Evolutionary conservation across 768 basidiomycete species (phyloP), one percentile per base, ranked within the genome.

Genomic region (Gymnopilus dilepis): DNA sequence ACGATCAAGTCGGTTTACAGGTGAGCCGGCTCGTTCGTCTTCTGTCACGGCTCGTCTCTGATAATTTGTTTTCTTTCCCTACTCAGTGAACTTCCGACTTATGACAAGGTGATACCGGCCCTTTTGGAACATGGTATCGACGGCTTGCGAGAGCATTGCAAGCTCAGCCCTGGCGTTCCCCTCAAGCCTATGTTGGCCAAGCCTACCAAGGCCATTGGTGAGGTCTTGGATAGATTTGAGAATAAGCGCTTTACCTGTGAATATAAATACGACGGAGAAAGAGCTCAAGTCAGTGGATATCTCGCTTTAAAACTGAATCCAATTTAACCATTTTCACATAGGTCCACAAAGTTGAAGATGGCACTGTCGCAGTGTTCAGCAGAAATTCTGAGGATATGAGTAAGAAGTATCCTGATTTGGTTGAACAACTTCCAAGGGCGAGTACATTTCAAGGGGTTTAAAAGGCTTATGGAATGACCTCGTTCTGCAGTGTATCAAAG

Each of bases 381-480:
- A 82, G 97, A 58, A 99, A 99, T 75, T 97, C 95, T 24, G 97
- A 99, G 74, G 95, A 99, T 67, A 99, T 99, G 97, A 95, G 91
- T 73, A 94, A 94, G 74, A 99, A 99, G 72, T 99, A 99, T 77
- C 97, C 97, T 0, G 97, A 99, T 79, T 81, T 99, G n/a, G 86
- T 97, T 11, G 93, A 94, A 62, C 95, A 98, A 71, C 81, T 98
- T 19, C 94, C 96, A 4, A 85, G 84, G 51, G 97, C 95, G 61
- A 48, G 79, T n/a, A 30, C 19, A n/a, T 30, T 19, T 22, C 26
- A 19, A 33, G 69, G 8, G 37, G 54, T 8, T 34, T 43, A n/a
- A 12, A 45, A 19, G 3, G 13, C 42, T 30, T 7, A 34, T 22
- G 48, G 59, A 45, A 9, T 37, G 12, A 40, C 54, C 17, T 60